Evolutionary conservation across 495 filamentous ascomycete species (phyloP), one percentile per base, ranked within the genome.

Genomic region (Evernia prunastri): DNA sequence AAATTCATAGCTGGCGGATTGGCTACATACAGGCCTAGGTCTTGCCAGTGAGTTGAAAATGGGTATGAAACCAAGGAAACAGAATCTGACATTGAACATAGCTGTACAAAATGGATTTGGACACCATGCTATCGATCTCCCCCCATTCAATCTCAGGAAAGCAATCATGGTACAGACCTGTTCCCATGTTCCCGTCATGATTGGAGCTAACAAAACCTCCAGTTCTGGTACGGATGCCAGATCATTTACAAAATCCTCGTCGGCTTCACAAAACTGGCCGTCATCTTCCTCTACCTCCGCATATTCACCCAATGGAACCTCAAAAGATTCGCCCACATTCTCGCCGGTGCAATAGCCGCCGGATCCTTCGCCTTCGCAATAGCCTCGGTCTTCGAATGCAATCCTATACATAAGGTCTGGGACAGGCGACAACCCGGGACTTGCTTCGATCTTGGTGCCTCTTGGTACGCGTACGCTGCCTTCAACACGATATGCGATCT

Each of bases 401-500:
- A 58, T n/a, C 56, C 56, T 5, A 58, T 58, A 36, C 56, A 58
- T 25, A 37, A 12, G 27, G n/a, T 58, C 33, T 58, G 56, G 56
- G 56, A 58, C 37, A 11, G 56, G 9, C 33, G 13, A 18, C 17
- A 23, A 23, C 56, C 56, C 3, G 56, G 56, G 3, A 58, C 3
- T 10, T 58, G 56, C 25, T 58, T 58, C 56, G 13, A 58, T 20
- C 33, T 58, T n/a, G 56, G 56, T 9, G 56, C 56, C 1, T 58
- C 56, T 1, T 58, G 56, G 56, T 58, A 58, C 7, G 56, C 56
- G 7, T 58, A 58, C 6, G 56, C 56, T 6, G 56, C 56, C 4
- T 58, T 58, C 33, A 75, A 78, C 43, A 77, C 82, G 20, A 54
- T 72, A 4, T 80, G 77, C 47, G 82, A 84, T 72, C 43, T 82